Percentiles rank a stretch among this genome's conserved stretches.
Conservation (phyloP, 805 yeast genomes). For the Wickerhamiella lipophila region DNA sequence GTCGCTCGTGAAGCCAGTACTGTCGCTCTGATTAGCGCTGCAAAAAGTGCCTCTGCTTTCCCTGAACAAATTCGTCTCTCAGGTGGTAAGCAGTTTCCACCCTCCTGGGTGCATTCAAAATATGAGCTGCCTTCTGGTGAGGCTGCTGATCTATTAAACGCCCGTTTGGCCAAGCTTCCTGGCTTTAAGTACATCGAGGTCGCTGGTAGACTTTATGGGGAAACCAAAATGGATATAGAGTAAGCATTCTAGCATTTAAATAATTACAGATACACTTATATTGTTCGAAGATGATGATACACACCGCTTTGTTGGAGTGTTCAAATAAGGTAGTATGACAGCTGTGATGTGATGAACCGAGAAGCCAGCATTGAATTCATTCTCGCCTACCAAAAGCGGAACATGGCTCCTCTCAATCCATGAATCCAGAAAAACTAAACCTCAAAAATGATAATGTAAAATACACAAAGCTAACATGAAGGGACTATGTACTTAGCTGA, state of each 20-base stretch:
- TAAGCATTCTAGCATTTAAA: background rate
- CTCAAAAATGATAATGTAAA: background rate
- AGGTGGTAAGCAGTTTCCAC: constrained; percentile 58
- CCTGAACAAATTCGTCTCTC: constrained; percentile 61
- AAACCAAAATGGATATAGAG: constrained; percentile 9
- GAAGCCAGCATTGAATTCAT: too few species aligned
- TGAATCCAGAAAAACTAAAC: too few species aligned
- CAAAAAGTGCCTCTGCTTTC: constrained; percentile 28
- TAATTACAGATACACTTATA: too few species aligned
- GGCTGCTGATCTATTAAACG: constrained; percentile 23
- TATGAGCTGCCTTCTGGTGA: constrained; percentile 45
- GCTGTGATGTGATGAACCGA: too few species aligned
- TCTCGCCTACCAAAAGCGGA: too few species aligned
- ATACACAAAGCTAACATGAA: background rate
- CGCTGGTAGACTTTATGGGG: constrained; percentile 7
- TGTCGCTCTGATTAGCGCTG: constrained; percentile 42
- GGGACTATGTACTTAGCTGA: constrained; percentile 11
- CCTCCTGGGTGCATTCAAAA: constrained; percentile 81
- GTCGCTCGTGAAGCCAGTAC: constrained; percentile 75
- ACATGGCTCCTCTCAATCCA: too few species aligned
- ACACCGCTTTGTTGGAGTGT: too few species aligned
- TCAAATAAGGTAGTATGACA: too few species aligned
- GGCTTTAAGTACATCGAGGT: constrained; percentile 28
- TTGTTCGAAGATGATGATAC: too few species aligned
- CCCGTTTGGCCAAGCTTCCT: constrained; percentile 21